Percentiles rank a stretch among this genome's conserved stretches.
phyloP scores from a whole-genome alignment of 164 flowering plant species.

The Litsea cubeba region DNA sequence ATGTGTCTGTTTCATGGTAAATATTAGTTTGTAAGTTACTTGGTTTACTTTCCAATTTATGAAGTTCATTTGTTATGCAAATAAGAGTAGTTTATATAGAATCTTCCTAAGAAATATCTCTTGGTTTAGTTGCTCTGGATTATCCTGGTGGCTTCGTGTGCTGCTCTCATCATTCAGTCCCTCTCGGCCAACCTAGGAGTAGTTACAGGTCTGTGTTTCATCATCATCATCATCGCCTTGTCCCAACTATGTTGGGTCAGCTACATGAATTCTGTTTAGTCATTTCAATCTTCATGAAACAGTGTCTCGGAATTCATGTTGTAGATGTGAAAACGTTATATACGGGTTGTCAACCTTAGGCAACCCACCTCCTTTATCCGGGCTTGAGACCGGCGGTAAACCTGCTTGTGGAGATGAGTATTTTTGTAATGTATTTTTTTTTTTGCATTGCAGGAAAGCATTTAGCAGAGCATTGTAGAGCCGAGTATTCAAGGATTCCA shows the following conservation, averaged over 20 bases:
- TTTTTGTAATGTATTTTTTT: neutral
- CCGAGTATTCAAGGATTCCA: constrained; percentile 65
- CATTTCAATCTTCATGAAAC: neutral
- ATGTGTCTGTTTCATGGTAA: no score
- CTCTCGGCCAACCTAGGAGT: constrained; percentile 93
- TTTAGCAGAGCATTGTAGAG: constrained; percentile 85
- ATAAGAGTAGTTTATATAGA: neutral
- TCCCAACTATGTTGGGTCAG: no score
- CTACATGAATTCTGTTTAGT: no score
- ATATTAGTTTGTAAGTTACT: no score
- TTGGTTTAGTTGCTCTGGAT: constrained; percentile 80
- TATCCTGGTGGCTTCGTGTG: constrained; percentile 80
- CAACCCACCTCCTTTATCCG: neutral
- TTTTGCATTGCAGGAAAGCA: constrained; percentile 62
- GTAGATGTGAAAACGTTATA: no score
- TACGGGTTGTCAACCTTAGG: no score
- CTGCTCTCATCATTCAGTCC: constrained; percentile 87
- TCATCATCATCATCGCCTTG: no score
- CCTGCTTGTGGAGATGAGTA: neutral
- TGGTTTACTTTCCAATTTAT: no score
- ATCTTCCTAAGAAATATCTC: neutral
- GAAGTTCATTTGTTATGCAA: neutral
- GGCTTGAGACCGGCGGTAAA: neutral
- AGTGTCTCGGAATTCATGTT: neutral
- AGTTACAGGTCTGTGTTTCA: constrained; percentile 59